Evolutionary conservation across 768 basidiomycete genomes (phyloP).

Genomic region (Exidia glandulosa): DNA sequence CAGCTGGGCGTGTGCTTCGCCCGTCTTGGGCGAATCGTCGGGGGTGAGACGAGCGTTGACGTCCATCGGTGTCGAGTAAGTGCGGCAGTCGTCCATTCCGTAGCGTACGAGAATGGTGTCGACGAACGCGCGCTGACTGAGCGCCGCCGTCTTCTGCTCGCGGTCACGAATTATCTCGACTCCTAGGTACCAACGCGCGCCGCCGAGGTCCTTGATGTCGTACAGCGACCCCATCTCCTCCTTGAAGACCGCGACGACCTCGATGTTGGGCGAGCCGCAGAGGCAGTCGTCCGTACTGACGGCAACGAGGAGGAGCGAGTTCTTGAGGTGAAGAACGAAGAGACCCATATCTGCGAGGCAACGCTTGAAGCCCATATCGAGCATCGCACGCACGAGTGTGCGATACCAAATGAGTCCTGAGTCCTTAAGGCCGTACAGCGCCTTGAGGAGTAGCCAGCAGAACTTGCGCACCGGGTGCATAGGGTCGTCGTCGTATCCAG

Average conservation of each 20-base stretch:
- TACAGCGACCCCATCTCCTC: not conserved
- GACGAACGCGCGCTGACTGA: constrained; percentile 10
- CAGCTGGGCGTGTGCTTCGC: not conserved
- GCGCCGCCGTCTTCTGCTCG: not conserved
- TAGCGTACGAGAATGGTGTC: constrained; percentile 8
- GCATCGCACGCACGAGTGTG: constrained; percentile 17
- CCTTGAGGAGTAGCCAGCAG: constrained; percentile 12
- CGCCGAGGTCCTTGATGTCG: not conserved
- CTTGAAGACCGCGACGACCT: constrained; percentile 8
- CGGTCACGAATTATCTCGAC: constrained; percentile 1
- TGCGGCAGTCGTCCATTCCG: constrained; percentile 1
- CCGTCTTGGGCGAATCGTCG: constrained; percentile 1
- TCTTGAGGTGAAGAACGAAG: constrained; percentile 20
- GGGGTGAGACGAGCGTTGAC: constrained; percentile 1
- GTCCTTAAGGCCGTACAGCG: constrained; percentile 32
- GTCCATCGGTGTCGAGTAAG: constrained; percentile 9
- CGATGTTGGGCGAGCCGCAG: constrained; percentile 3
- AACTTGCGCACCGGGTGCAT: not conserved
- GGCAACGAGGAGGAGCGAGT: not conserved
- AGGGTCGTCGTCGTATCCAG: constrained; percentile 3
- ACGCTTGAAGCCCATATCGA: constrained; percentile 1
- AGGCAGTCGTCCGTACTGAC: constrained; percentile 24
- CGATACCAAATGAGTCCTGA: constrained; percentile 21
- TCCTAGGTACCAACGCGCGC: not conserved
- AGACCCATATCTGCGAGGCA: constrained; percentile 15